Base-by-base conservation (phyloP, 352 stramenopile genomes). In the Phytophthora parvispora region DNA sequence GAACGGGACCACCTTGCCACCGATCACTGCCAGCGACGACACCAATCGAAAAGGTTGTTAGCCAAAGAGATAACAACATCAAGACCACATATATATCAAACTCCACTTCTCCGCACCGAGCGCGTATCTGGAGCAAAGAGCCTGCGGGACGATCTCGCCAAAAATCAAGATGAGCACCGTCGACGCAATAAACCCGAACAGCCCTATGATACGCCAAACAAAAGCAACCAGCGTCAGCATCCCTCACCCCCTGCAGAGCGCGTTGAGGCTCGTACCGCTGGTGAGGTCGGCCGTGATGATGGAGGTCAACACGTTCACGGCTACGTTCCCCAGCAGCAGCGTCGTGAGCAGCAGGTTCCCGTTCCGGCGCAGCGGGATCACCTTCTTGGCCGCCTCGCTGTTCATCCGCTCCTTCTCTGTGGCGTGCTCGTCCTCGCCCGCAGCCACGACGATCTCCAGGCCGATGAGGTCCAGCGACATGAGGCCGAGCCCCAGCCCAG, bases 291-390 rank as follows among this genome's bases (percentile, higher is more conserved):
- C 96, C 73, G 99, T 95, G 27, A 99, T 85, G 80, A 99, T 99
- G 5, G 98, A 99, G 1, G 99, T 86, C 32, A 99, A 57, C 25
- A 97, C 93, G 76, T 99, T 99, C 18, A 99, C 97, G 1, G 89
- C 86, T 6, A 99, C 96, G 75, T 99, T 99, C 56, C 97, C 97
- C 15, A 99, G 77, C 10, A 99, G 81, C 48, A 99, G 85, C n/a
- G 98, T 99, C 76, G 97, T 99, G 51, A 99, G 90, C 47, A 99
- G 83, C 24, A 98, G 80, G 79, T 99, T 99, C 34, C 98, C 98
- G 67, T 99, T 85, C 62, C 92, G 78, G 13, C 98, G 93, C 47
- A 99, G 77, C 6, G 95, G 93, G 25, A 93, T 79, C 25, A 98
- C 97, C 55, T 86, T 84, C 22, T 80, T 83, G 18, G 92, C 91